Evolutionary conservation across 2,329 filamentous ascomycete genomes (phyloP).

Genomic region (Aspergillus flavus): DNA sequence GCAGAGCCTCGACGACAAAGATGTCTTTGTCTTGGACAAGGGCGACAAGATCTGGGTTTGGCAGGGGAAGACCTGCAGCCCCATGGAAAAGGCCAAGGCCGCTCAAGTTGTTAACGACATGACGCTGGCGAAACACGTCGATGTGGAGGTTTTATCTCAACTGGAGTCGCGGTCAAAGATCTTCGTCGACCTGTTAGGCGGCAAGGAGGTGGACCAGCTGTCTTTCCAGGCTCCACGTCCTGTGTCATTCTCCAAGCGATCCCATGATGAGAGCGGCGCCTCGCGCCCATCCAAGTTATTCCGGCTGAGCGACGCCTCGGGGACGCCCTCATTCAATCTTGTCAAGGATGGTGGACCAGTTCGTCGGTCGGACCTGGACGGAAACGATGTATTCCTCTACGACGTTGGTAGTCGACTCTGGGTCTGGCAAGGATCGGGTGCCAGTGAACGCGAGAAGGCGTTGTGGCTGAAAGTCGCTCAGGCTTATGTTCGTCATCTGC

Average conservation of each 20-base stretch:
- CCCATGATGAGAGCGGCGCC: constrained; percentile 6
- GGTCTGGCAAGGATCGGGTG: constrained; percentile 66
- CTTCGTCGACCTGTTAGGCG: constrained; percentile 60
- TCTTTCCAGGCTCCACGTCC: constrained; percentile 45
- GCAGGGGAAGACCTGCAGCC: constrained; percentile 67
- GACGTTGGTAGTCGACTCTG: constrained; percentile 61
- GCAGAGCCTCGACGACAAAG: constrained; percentile 64
- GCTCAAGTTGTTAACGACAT: constrained; percentile 64
- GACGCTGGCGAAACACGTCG: constrained; percentile 62
- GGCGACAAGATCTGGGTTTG: constrained; percentile 69
- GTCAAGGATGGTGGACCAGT: constrained; percentile 59
- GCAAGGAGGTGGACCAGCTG: constrained; percentile 45
- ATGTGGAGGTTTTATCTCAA: constrained; percentile 68
- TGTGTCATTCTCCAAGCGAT: constrained; percentile 37
- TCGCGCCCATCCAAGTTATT: constrained; percentile 54
- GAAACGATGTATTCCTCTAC: constrained; percentile 64
- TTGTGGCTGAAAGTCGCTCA: constrained; percentile 53
- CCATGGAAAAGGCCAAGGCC: constrained; percentile 70
- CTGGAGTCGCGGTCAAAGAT: constrained; percentile 53
- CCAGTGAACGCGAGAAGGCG: constrained; percentile 61
- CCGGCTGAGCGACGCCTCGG: constrained; percentile 64
- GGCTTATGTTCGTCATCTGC: constrained; percentile 30
- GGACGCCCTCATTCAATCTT: constrained; percentile 59
- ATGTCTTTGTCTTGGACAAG: constrained; percentile 67
- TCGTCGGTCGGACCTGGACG: constrained; percentile 54